Base-by-base conservation (phyloP, 225 moss, liverwort and hornwort species). In the Antitrichia curtipendula region DNA sequence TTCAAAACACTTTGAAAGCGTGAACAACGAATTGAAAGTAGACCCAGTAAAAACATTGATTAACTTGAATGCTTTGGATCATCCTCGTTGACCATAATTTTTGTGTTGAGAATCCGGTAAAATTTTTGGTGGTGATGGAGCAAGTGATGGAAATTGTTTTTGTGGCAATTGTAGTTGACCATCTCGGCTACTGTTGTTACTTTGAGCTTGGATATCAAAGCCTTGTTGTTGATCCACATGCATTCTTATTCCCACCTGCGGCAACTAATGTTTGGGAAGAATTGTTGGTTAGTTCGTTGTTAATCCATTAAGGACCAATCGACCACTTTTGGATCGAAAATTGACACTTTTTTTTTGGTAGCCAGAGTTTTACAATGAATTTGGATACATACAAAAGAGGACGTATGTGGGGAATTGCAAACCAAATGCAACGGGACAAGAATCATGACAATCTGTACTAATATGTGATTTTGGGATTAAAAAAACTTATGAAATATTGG, bases 21-120 rank as follows among this genome's bases (percentile, higher is more conserved):
- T 38, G 6, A 78, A 57, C 17, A 17, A 40, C 4, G 11, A 27
- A 18, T 16, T 54, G n/a, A n/a, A 24, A 38, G 10, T 18, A 10
- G 27, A 57, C 40, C 11, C 78, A 38, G 16, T 77, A 25, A 8
- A 53, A 25, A 54, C 4, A n/a, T 25, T 76, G 16, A 54, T 24
- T 38, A 16, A 25, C 1, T 27, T 25, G 40, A 57, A 78, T 78
- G 40, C 28, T 12, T 27, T 70, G 3, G 15, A 43, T 14, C 8
- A 0, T 15, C 8, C 0, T 75, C 75, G 52, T 22, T 52, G 36
- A n/a, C n/a, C n/a, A 16, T 2, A 10, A 24, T 54, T 16, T 54
- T 16, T n/a, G 9, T 6, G 3, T 23, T 0, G 3, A 15, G 32
- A 54, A 53, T 24, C 76, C 0, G 0, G 3, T 23, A 0, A 1